Evolutionary conservation across 148 eudicot genomes (phyloP).

Genomic region (Simmondsia chinensis): DNA sequence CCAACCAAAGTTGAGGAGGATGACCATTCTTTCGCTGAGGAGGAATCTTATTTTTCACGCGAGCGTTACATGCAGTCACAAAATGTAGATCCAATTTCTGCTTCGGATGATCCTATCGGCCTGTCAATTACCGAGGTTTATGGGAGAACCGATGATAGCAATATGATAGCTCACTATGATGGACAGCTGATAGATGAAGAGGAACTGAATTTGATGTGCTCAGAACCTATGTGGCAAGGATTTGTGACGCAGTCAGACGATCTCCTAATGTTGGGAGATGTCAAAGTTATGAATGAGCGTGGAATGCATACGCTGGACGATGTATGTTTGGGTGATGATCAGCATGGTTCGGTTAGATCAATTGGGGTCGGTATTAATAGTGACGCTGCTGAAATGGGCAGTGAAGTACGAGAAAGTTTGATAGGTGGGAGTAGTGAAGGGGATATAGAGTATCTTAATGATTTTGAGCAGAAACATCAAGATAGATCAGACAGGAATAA

Average conservation of each 20-base stretch:
- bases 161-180: constrained; percentile 70
- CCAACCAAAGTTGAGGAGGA: constrained; percentile 80
- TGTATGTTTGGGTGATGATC: constrained; percentile 68
- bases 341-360: constrained; percentile 91
- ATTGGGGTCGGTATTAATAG: constrained; percentile 98
- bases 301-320: constrained; percentile 55
- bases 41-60: constrained; percentile 90
- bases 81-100: constrained; percentile 47
- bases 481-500: constrained; percentile 34
- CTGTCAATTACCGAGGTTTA: constrained; percentile 55
- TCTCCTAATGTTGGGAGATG: constrained; percentile 71
- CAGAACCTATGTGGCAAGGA: constrained; percentile 96
- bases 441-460: constrained; percentile 65
- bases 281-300: constrained; percentile 44
- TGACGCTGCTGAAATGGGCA: constrained; percentile 83
- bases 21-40: constrained; percentile 89
- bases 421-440: constrained; percentile 95
- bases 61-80: constrained; percentile 66
- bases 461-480: constrained; percentile 38
- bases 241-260: constrained; percentile 84
- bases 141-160: constrained; percentile 50
- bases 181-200: constrained; percentile 88
- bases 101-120: constrained; percentile 62
- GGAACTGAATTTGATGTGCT: constrained; percentile 75
- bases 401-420: constrained; percentile 84